phyloP scores from a whole-genome alignment of 768 basidiomycete species.

The Russula olivacea region DNA sequence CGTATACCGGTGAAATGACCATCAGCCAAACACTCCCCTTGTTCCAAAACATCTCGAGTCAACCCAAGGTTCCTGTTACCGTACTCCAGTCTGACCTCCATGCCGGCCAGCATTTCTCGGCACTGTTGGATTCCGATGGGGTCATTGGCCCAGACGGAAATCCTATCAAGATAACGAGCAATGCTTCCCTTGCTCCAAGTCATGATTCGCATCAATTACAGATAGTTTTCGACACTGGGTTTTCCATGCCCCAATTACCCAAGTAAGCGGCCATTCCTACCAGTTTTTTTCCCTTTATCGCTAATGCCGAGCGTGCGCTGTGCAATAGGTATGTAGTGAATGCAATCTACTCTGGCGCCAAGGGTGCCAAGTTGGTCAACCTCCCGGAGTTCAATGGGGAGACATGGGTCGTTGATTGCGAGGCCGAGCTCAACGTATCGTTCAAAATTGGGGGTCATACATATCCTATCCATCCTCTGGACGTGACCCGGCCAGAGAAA shows the following conservation, averaged over 20 bases:
- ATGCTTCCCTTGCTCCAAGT: slow-evolving; percentile 60
- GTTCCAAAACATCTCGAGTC: slow-evolving; percentile 43
- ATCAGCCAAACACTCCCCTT: slow-evolving; percentile 52
- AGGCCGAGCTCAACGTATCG: slow-evolving; percentile 56
- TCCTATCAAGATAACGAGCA: slow-evolving; percentile 37
- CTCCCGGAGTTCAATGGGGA: slow-evolving; percentile 37
- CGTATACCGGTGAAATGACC: slow-evolving; percentile 53
- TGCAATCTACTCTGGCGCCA: slow-evolving; percentile 52
- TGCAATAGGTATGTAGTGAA: slow-evolving; percentile 43
- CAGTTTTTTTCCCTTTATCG: slow-evolving; percentile 20
- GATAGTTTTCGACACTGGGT: slow-evolving; percentile 64
- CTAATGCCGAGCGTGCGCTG: neutral
- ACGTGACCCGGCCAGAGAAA: slow-evolving; percentile 40
- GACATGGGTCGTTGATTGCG: slow-evolving; percentile 60
- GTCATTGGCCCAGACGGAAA: slow-evolving; percentile 57
- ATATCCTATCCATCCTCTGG: slow-evolving; percentile 62
- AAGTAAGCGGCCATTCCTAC: slow-evolving; percentile 29
- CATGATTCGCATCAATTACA: slow-evolving; percentile 58
- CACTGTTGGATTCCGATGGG: slow-evolving; percentile 54
- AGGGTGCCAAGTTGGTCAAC: slow-evolving; percentile 44
- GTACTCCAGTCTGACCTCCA: slow-evolving; percentile 39
- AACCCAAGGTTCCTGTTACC: slow-evolving; percentile 48
- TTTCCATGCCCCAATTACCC: slow-evolving; percentile 58
- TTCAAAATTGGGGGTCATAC: slow-evolving; percentile 52
- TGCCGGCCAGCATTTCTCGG: slow-evolving; percentile 59